phyloP scores from a whole-genome alignment of 768 basidiomycete species.

The Russula ochroleuca region DNA sequence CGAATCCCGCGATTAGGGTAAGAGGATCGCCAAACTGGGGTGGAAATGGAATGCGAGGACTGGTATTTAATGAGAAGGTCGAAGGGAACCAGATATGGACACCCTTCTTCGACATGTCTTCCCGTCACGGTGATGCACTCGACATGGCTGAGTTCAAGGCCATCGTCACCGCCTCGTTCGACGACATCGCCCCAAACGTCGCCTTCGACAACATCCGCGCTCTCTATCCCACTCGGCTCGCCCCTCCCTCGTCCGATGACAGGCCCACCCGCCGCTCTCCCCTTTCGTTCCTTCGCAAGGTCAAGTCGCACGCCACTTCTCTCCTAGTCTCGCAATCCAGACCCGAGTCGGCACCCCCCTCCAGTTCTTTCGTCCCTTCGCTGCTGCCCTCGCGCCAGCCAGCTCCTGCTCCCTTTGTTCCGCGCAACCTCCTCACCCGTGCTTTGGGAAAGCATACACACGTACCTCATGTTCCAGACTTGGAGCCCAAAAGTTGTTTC shows the following conservation, averaged over 20 bases:
- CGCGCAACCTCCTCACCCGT: conserved; percentile 10
- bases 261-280: not conserved
- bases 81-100: too few relatives aligned
- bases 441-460: not conserved
- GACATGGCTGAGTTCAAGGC: conserved; percentile 24
- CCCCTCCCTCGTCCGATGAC: not conserved
- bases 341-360: not conserved
- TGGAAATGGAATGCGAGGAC: not conserved
- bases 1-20: conserved; percentile 4
- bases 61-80: conserved; percentile 9
- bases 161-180: conserved; percentile 25
- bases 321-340: not conserved
- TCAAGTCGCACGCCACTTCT: conserved; percentile 15
- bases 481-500: not conserved
- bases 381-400: not conserved
- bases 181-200: conserved; percentile 6
- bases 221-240: not conserved
- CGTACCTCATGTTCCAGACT: not conserved
- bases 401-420: not conserved
- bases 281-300: conserved; percentile 16
- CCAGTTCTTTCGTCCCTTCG: conserved; percentile 5
- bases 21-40: not conserved
- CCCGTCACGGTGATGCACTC: not conserved
- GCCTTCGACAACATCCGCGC: conserved; percentile 17
- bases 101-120: not conserved